Base-by-base conservation (phyloP, 345 rosid species). In the Ceriops zippeliana region DNA sequence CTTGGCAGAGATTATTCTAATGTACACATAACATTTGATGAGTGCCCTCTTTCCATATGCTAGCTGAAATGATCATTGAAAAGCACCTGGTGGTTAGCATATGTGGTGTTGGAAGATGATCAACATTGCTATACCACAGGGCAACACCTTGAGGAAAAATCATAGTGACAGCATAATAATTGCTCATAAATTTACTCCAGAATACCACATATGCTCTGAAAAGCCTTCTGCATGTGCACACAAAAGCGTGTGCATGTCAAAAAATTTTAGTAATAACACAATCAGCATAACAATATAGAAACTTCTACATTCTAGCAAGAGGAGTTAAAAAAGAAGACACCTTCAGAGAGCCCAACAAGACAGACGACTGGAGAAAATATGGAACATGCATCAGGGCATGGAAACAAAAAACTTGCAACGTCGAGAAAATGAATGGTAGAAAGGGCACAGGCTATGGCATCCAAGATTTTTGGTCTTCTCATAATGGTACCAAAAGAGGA, bases 1-100 rank as follows among this genome's bases (percentile, higher is more conserved):
- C 77, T 71, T 37, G 37, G 63, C 66, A 32, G 69, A 58, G 52
- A 58, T 67, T n/a, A 56, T 49, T 62, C 30, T 30, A 70, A 26
- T 30, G 54, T 58, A 58, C 63, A 63, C 58, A 47, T 58, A 65
- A 38, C n/a, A 68, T 61, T 32, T 26, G 19, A 52, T 42, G 49
- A 65, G 32, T 42, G 47, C 58, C 47, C 17, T 63, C 63, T 67
- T 60, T 72, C 72, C 81, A 63, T 52, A 60, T n/a, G 69, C 74
- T 62, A 62, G 52, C 77, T 62, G 73, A 70, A 73, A 61, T 53
- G 26, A 68, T 10, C 35, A 63, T 19, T 62, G 13, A 57, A 69
- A 73, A 65, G 0, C 10, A 32, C 38, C 24, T 20, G 19, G 2
- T 4, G 58, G 52, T 78, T 62, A 66, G 42, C 65, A n/a, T 24